Base-by-base conservation (phyloP, 129 eudicot genomes). In the Sambucus nigra region DNA sequence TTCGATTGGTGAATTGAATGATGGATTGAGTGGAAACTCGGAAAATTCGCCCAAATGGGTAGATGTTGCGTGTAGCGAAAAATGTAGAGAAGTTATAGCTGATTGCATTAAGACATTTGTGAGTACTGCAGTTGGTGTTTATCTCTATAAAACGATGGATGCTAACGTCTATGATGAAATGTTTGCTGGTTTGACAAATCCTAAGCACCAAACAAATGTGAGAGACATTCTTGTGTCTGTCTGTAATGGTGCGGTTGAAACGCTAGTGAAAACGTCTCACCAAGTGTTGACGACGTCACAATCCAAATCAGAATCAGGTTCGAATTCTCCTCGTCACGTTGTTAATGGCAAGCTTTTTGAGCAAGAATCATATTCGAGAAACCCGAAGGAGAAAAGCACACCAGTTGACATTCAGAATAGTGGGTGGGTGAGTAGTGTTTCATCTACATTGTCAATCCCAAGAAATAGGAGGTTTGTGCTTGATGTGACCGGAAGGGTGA, bases 241-340 rank as follows among this genome's bases (percentile, higher is more conserved):
- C 15, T 86, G 84, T 56, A 86, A 69, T 57, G 84, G 84, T 17
- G 87, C 81, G 3, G 95, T 86, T 11, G 84, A 78, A 29, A 78
- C 93, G 17, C 67, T 81, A 0, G 71, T 86, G 15, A 78, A 64
- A 72, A 86, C 87, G 4, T 86, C 95, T 45, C 87, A 81, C 67
- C 84, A 81, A 51, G 84, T 78, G 54, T 27, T 78, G 60, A 78
- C 92, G 28, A 22, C 73, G 25, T 29, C 71, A 23, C 61, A 61
- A 47, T 28, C 58, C 15, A 65, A 25, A 62, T 57, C 70, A 8
- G 60, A 61, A 8, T 28, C 59, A 22, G 27, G 33, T 50, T 71
- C 69, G 13, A 56, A 32, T 51, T 25, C 57, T 25, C 14, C 11
- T 3, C n/a, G 1, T 7, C 18, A 20, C 10, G 39, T 9, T 24